Base-by-base conservation (phyloP, 257 asterid species). In the Verbena officinalis region DNA sequence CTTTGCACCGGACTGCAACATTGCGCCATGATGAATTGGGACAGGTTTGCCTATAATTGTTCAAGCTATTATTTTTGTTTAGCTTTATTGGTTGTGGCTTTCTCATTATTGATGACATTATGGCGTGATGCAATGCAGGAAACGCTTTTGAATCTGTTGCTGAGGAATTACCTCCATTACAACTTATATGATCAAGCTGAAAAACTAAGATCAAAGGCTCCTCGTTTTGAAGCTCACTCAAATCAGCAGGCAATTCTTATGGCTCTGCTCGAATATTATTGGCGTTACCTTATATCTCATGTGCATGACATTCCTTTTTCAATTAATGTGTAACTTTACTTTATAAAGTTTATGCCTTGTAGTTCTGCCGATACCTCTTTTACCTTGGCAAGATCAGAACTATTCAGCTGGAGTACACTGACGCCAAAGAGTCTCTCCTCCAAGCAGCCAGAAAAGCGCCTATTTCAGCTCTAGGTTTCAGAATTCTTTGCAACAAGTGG, bases 381-480 rank as follows among this genome's bases (percentile, higher is more conserved):
- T 91, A 89, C 74, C 90, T 91, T 49, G 97, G 98, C 65, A 91
- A 91, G 80, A 91, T 91, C 75, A 84, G 98, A 71, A 89, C 97
- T 58, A 91, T 91, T 75, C 98, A 89, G 77, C 73, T 91, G 73
- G 98, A 91, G 72, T 91, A 91, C 76, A 91, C 98, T 65, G 98
- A 91, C 83, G 96, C 98, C 58, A 91, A 89, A 71, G 98, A 91
- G 57, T 85, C 96, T 62, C 96, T 91, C 58, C 88, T 91, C 71
- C 98, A 91, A 91, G 98, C 95, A 62, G 95, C 96, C 49, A 72
- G 95, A 60, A 91, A 91, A 78, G 96, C 98, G 51, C 98, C 98
- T 52, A 62, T 71, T 51, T 91, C 96, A 54, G 96, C 98, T 70
- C 85, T 89, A 64, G 91, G 93, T 62, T 89, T 91, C 75, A 84